Evolutionary conservation across 768 basidiomycete species (phyloP), one percentile per base, ranked within the genome.

Genomic region (Lentinula guzmanii): DNA sequence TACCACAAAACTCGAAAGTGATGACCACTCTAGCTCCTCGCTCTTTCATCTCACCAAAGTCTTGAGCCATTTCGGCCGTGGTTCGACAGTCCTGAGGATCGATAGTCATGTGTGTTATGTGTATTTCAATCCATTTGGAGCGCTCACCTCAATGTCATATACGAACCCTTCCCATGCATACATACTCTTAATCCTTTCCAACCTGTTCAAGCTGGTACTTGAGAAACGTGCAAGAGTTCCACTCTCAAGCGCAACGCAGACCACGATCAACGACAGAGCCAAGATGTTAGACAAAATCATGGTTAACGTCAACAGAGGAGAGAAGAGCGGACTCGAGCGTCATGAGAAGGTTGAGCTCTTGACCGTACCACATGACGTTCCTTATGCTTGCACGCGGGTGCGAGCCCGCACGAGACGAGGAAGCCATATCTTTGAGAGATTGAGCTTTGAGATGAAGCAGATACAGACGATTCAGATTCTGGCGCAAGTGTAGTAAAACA

Each of bases 91-190:
- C 48, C 63, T 64, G 58, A 55, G 31, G 31, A 10, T 15, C 34
- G n/a, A 33, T n/a, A 33, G 9, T 34, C 16, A 33, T 11, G 33
- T 33, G 10, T 10, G 21, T 24, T 24, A 16, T 9, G 21, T 9
- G 48, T 24, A 8, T 11, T 9, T 28, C 24, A 5, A 31, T 24
- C 15, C 7, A 24, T 15, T 51, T 7, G 31, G 31, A 35, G 33
- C 46, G 11, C 46, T 45, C 43, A 62, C 63, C 61, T 61, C 61
- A 37, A 61, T 64, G 56, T 61, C 55, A 46, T 64, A 64, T 56
- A 64, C 63, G 45, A 64, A 64, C 51, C 63, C 63, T 41, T 64
- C 63, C 63, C 63, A 64, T 31, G 63, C 63, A 56, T 64, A 64
- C 63, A 64, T 64, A 31, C 60, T 58, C 31, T 58, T 52, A 16